phyloP scores from a whole-genome alignment of 202 grass and related monocot genomes.

The Schoenoplectus triqueter region DNA sequence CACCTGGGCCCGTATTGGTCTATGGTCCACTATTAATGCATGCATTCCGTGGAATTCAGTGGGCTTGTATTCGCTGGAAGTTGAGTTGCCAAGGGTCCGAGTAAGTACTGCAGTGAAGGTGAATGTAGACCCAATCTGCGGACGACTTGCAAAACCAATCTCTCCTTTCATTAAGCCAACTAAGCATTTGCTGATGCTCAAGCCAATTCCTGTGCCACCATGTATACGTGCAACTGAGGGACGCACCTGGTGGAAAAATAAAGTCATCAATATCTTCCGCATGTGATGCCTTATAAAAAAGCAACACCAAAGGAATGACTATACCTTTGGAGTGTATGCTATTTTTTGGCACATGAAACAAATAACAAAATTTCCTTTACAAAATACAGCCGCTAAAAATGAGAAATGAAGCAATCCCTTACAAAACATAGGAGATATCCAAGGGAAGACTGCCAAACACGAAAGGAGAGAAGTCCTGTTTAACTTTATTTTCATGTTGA shows the following conservation, averaged over 20 bases:
- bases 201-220: slow-evolving; percentile 92
- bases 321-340: not conserved
- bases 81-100: slow-evolving; percentile 40
- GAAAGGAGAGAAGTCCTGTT: not conserved
- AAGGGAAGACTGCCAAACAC: not conserved
- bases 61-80: slow-evolving; percentile 50
- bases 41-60: slow-evolving; percentile 71
- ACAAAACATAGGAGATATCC: slow-evolving; percentile 4
- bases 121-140: slow-evolving; percentile 87
- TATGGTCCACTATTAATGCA: slow-evolving; percentile 90
- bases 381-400: not conserved
- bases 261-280: slow-evolving; percentile 57
- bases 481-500: not conserved
- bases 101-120: slow-evolving; percentile 78
- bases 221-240: slow-evolving; percentile 92
- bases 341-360: not conserved
- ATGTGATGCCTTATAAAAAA: slow-evolving; percentile 49
- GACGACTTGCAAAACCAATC: slow-evolving; percentile 81
- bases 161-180: slow-evolving; percentile 98
- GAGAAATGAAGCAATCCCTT: not conserved
- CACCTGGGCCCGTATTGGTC: slow-evolving; percentile 63
- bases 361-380: not conserved
- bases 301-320: not conserved
- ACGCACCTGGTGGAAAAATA: slow-evolving; percentile 80
- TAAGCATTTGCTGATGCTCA: slow-evolving; percentile 97